Base-by-base conservation (phyloP, 306 rosid species). In the Quercus mongolica region DNA sequence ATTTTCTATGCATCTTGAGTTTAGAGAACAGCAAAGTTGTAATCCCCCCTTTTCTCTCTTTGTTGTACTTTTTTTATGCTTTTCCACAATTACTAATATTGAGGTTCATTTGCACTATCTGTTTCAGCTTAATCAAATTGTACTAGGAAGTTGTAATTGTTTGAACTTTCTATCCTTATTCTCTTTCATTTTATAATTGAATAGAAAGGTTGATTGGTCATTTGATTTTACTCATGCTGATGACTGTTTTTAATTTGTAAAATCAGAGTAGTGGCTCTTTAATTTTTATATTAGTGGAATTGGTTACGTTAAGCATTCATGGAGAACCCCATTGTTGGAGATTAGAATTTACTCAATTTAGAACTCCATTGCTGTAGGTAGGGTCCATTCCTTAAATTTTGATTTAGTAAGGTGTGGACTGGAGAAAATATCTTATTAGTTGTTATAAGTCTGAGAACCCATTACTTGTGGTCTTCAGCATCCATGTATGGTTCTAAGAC, bases 141-240 rank as follows among this genome's bases (percentile, higher is more conserved):
- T 54, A 56, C 77, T 74, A 82, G 76, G 76, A 84, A 87, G 78
- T 84, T 89, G 86, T 89, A 81, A 84, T 85, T 79, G 83, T 63
- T 54, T 76, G 77, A 65, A 81, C 51, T 72, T 44, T 81, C 33
- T 69, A 17, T 58, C 63, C 31, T 35, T 82, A 49, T 51, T 80
- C 70, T 62, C 82, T 13, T 82, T 85, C 82, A 58, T 80, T 54
- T 71, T 28, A 41, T 59, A 71, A 31, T 74, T 68, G 81, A 76
- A 87, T 46, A 56, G 59, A 82, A 78, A 84, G 12, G 62, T 78
- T 69, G 74, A 69, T 61, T 81, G 54, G 88, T 46, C 77, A 74
- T 65, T 80, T 75, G 20, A 15, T 18, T 78, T 59, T 14, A 61
- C 64, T 73, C 46, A 55, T 23, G 70, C 23, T 73, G 69, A 41